Percentiles rank a stretch among this genome's conserved stretches.
Evolutionary conservation across 164 flowering plant species (phyloP).

Genomic region (Berberis vulgaris): DNA sequence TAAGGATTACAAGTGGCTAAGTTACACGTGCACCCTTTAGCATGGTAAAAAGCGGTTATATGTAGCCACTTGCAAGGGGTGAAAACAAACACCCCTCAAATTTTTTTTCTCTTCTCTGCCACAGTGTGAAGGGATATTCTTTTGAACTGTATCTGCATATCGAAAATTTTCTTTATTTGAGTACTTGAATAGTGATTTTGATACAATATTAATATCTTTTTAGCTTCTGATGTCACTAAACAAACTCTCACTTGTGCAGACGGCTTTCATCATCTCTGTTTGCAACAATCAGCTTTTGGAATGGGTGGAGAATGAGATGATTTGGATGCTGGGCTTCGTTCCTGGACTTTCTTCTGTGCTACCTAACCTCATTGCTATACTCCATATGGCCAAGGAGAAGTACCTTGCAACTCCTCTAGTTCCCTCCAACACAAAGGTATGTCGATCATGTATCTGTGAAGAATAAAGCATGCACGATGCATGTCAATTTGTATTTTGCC

Average conservation of each 20-base stretch:
- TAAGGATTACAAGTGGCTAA: no score
- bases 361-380: conserved; percentile 49
- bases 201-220: background rate
- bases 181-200: no score
- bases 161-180: no score
- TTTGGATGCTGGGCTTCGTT: conserved; percentile 60
- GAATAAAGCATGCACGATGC: no score
- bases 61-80: no score
- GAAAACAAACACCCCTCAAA: no score
- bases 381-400: conserved; percentile 55
- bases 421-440: conserved; percentile 53
- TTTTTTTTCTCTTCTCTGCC: no score
- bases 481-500: no score
- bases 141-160: no score
- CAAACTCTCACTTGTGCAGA: conserved; percentile 37
- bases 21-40: no score
- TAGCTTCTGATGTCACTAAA: conserved; percentile 1
- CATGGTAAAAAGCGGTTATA: no score
- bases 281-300: conserved; percentile 93
- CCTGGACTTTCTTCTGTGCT: conserved; percentile 66
- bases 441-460: background rate
- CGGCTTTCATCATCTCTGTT: conserved; percentile 73
- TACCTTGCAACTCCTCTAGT: conserved; percentile 44
- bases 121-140: no score
- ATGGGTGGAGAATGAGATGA: conserved; percentile 83